These are phyloP conservation scores for Prunus mume DNA, from an alignment of 306 rosid genomes.

Conservation along the genomic window DNA sequence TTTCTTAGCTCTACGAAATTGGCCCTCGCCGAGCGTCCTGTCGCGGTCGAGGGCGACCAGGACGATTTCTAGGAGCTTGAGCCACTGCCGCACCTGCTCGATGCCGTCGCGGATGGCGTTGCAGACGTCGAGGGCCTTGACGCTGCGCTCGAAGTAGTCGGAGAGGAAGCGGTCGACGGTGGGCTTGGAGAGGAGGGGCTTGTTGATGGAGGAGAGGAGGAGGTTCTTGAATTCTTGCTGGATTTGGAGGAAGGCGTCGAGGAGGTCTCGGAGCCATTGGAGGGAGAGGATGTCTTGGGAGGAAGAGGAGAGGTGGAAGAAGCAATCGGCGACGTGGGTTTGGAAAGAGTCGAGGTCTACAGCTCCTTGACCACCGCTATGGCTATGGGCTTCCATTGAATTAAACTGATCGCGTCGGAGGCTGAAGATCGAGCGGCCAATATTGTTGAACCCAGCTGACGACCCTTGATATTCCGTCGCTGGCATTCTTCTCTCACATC, in stretches of 20 bases:
- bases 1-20: slow-evolving; percentile 84
- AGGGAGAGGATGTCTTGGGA: slow-evolving; percentile 56
- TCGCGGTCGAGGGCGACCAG: slow-evolving; percentile 54
- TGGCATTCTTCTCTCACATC: slow-evolving; percentile 50
- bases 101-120: slow-evolving; percentile 85
- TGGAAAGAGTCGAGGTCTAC: slow-evolving; percentile 66
- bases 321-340: slow-evolving; percentile 45
- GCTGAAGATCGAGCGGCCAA: slow-evolving; percentile 60
- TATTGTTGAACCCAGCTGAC: slow-evolving; percentile 41
- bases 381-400: slow-evolving; percentile 41
- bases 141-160: slow-evolving; percentile 75
- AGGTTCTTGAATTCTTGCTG: slow-evolving; percentile 65
- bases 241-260: slow-evolving; percentile 56
- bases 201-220: slow-evolving; percentile 41
- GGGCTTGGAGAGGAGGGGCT: slow-evolving; percentile 26
- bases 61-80: slow-evolving; percentile 72
- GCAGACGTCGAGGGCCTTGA: slow-evolving; percentile 84
- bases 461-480: slow-evolving; percentile 60
- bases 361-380: slow-evolving; percentile 21
- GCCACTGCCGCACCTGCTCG: slow-evolving; percentile 81
- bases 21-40: slow-evolving; percentile 66
- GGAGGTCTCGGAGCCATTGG: slow-evolving; percentile 67
- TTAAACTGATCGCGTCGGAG: slow-evolving; percentile 45
- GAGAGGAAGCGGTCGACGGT: slow-evolving; percentile 63
- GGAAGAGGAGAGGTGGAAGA: slow-evolving; percentile 41